Evolutionary conservation across 2,329 filamentous ascomycete genomes (phyloP).

Genomic region (Exophiala lecanii-corni): DNA sequence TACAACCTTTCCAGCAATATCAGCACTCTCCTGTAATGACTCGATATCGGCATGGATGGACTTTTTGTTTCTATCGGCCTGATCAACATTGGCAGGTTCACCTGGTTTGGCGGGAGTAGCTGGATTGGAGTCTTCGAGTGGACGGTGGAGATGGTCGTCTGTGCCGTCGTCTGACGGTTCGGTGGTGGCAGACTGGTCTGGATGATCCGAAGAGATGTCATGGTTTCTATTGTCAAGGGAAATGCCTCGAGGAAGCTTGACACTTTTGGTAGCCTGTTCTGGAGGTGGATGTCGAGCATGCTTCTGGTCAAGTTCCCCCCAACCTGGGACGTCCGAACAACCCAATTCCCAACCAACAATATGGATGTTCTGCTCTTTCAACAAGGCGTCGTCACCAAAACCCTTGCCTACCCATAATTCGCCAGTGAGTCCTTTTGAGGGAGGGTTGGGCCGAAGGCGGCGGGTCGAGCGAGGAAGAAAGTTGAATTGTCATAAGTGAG

Average conservation of each 20-base stretch:
- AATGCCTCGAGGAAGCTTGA: constrained; percentile 13
- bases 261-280: constrained; percentile 3
- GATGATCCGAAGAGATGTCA: constrained; percentile 4
- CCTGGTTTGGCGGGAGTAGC: constrained; percentile 33
- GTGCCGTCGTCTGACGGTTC: constrained; percentile 63
- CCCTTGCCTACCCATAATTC: constrained; percentile 91
- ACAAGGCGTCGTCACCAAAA: constrained; percentile 73
- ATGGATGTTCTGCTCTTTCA: constrained; percentile 49
- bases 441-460: constrained; percentile 84
- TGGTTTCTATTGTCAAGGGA: not conserved
- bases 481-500: constrained; percentile 97
- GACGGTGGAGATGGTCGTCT: constrained; percentile 74
- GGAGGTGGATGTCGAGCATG: constrained; percentile 24
- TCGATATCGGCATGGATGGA: constrained; percentile 80
- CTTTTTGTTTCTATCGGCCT: constrained; percentile 29
- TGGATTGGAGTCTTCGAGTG: constrained; percentile 42
- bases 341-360: constrained; percentile 77
- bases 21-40: constrained; percentile 82
- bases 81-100: constrained; percentile 30
- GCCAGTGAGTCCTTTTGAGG: constrained; percentile 72
- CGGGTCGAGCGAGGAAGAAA: constrained; percentile 88
- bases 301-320: constrained; percentile 61
- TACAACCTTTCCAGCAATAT: constrained; percentile 90
- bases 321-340: constrained; percentile 90
- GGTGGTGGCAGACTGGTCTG: constrained; percentile 11